A percentile compares a stretch with the other conserved stretches of the same genome.
Conservation (phyloP, 2,329 filamentous ascomycete species). For the Penicillium rolfsii region DNA sequence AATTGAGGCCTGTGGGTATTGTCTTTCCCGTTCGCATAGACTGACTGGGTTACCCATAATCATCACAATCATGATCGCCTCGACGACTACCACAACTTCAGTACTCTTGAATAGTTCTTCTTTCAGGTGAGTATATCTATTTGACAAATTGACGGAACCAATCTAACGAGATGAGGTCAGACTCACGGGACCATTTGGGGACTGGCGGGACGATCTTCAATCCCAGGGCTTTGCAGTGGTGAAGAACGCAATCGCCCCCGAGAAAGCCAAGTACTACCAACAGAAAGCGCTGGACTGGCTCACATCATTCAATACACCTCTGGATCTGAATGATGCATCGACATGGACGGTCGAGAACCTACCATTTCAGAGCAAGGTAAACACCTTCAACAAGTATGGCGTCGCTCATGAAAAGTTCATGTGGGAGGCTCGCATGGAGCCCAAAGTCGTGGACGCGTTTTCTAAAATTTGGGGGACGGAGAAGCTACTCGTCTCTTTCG, state of each 20-base stretch:
- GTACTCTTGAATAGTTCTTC: background rate
- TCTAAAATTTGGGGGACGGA: constrained; percentile 27
- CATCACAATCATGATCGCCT: background rate
- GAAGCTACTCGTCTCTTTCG: constrained; percentile 27
- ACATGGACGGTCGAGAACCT: constrained; percentile 24
- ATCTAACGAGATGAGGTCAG: background rate
- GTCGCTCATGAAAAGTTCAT: constrained; percentile 29
- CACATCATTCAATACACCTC: constrained; percentile 16
- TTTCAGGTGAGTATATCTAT: background rate
- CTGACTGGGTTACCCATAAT: background rate
- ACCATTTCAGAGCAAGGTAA: constrained; percentile 21
- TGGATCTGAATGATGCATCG: constrained; percentile 22
- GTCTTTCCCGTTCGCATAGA: background rate
- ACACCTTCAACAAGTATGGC: constrained; percentile 23
- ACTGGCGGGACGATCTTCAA: constrained; percentile 27
- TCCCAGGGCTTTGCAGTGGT: constrained; percentile 23
- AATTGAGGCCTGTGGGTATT: background rate
- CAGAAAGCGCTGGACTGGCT: constrained; percentile 28
- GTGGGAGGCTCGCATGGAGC: constrained; percentile 28
- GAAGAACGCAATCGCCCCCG: constrained; percentile 22
- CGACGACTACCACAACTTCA: background rate
- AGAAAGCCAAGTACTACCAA: constrained; percentile 24
- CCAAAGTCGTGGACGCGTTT: constrained; percentile 24
- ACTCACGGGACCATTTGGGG: constrained; percentile 17
- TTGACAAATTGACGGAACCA: background rate